A percentile compares a stretch with the other conserved stretches of the same genome.
phyloP scores from a whole-genome alignment of 495 filamentous ascomycete species.

The Durotheca rogersii region DNA sequence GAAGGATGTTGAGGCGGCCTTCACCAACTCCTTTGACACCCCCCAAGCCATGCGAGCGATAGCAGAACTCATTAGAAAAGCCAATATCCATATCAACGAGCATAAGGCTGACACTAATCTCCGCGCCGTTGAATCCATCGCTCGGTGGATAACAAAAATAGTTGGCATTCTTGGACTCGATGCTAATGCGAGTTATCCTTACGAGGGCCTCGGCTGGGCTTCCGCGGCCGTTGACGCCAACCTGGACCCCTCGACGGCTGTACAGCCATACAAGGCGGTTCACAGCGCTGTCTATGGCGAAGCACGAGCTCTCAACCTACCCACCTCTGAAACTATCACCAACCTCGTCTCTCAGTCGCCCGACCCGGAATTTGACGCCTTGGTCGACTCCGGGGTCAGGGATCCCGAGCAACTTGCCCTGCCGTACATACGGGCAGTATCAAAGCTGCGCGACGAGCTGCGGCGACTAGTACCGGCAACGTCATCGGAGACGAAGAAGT shows the following conservation, averaged over 20 bases:
- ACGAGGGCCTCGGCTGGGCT: constrained; percentile 77
- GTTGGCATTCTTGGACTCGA: constrained; percentile 86
- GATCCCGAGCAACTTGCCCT: constrained; percentile 56
- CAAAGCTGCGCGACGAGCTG: constrained; percentile 66
- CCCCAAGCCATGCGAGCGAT: constrained; percentile 72
- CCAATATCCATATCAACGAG: constrained; percentile 67
- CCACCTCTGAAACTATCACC: constrained; percentile 38
- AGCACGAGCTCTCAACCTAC: constrained; percentile 33
- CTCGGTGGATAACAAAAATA: constrained; percentile 79
- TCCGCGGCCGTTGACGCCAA: constrained; percentile 59
- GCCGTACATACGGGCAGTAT: constrained; percentile 64
- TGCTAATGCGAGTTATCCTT: constrained; percentile 56
- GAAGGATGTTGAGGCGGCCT: constrained; percentile 60
- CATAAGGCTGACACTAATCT: constrained; percentile 51
- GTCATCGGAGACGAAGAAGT: constrained; percentile 56
- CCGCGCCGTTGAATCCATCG: constrained; percentile 59
- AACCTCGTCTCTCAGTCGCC: constrained; percentile 40
- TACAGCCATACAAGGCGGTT: constrained; percentile 47
- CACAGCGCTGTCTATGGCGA: constrained; percentile 43
- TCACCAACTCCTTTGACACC: constrained; percentile 91
- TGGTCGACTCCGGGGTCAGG: constrained; percentile 41
- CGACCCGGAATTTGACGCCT: constrained; percentile 43
- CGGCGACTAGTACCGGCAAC: constrained; percentile 58
- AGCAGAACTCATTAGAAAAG: constrained; percentile 69
- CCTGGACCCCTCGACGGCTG: constrained; percentile 43